A percentile compares a stretch with the other conserved stretches of the same genome.
Evolutionary conservation across 352 stramenopile species (phyloP).

Genomic region (Phytophthora quininea): DNA sequence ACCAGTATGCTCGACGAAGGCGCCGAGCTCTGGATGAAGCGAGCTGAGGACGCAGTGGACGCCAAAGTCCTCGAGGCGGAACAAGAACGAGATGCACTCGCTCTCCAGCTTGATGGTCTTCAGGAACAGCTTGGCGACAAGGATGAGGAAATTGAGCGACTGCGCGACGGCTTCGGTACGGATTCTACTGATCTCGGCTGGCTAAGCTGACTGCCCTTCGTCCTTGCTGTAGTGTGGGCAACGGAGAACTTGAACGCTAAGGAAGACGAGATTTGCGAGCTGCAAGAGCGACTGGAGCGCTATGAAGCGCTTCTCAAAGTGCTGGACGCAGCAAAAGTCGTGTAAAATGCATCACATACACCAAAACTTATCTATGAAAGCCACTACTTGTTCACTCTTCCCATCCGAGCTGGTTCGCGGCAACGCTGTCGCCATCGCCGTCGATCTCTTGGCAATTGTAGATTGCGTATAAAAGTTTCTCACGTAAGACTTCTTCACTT

Average conservation of each 20-base stretch:
- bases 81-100: conserved; percentile 19
- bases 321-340: conserved; percentile 19
- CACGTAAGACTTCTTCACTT: conserved; percentile 65
- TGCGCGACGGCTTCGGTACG: conserved; percentile 31
- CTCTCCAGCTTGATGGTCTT: conserved; percentile 25
- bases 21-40: conserved; percentile 24
- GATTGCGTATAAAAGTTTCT: conserved; percentile 91
- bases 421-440: conserved; percentile 81
- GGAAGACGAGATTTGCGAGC: conserved; percentile 36
- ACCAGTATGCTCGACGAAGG: conserved; percentile 26
- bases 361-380: conserved; percentile 11
- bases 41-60: conserved; percentile 22
- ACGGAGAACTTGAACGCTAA: conserved; percentile 33
- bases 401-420: conserved; percentile 81
- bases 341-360: conserved; percentile 25
- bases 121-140: conserved; percentile 28
- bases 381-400: conserved; percentile 54
- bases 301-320: conserved; percentile 22
- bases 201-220: conserved; percentile 4
- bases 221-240: conserved; percentile 33
- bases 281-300: conserved; percentile 27
- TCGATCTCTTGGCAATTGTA: conserved; percentile 95
- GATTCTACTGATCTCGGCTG: conserved; percentile 13
- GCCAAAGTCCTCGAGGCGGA: conserved; percentile 25
- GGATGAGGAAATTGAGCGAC: conserved; percentile 32